Percentiles rank a stretch among this genome's conserved stretches.
Evolutionary conservation across 768 basidiomycete species (phyloP).

Genomic region (Hericium erinaceus): DNA sequence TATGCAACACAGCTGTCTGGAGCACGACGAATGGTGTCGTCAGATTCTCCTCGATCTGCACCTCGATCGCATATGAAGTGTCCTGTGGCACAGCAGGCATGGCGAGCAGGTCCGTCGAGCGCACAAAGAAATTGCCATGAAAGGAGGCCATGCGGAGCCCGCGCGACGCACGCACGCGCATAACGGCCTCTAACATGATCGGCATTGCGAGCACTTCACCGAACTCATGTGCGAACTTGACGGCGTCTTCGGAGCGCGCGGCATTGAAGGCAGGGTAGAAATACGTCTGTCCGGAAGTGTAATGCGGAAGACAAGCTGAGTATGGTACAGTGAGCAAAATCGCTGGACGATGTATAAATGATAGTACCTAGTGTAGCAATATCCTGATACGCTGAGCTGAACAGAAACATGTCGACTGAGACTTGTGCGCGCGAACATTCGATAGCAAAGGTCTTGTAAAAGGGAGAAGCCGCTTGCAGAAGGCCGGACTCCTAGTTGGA

Average conservation of each 20-base stretch:
- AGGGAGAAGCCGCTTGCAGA: constrained; percentile 86
- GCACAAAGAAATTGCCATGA: constrained; percentile 55
- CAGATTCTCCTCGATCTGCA: constrained; percentile 46
- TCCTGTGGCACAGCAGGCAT: constrained; percentile 46
- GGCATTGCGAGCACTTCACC: constrained; percentile 88
- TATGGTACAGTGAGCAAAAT: not conserved
- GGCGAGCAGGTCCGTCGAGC: constrained; percentile 47
- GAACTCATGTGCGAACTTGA: constrained; percentile 98
- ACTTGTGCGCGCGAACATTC: constrained; percentile 97
- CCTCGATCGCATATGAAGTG: constrained; percentile 48
- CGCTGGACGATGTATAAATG: not conserved
- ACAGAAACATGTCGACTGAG: constrained; percentile 98
- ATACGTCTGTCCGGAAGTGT: constrained; percentile 96
- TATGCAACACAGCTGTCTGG: constrained; percentile 48
- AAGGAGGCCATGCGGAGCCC: constrained; percentile 47
- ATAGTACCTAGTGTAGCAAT: constrained; percentile 80
- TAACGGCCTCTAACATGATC: constrained; percentile 94
- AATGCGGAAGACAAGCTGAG: constrained; percentile 84
- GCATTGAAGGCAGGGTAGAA: constrained; percentile 99
- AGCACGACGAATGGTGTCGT: constrained; percentile 39
- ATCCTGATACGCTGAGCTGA: constrained; percentile 89
- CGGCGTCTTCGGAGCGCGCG: constrained; percentile 84
- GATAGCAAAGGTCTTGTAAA: constrained; percentile 98
- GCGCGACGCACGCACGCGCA: constrained; percentile 89
- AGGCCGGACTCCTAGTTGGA: constrained; percentile 73